Evolutionary conservation across 441 rosid species (phyloP).

Genomic region (Hura crepitans): DNA sequence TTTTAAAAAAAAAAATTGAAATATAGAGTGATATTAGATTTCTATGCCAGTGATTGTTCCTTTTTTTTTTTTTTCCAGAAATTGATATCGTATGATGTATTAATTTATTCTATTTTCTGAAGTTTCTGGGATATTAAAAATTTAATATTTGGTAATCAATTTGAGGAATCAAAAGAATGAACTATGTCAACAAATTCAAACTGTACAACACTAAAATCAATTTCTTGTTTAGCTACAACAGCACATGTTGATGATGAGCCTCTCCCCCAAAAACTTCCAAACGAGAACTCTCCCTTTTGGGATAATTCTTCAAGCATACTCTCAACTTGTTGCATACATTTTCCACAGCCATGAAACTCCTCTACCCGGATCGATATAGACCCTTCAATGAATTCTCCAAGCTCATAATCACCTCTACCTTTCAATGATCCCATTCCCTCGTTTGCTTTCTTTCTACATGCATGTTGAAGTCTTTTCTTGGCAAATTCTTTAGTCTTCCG

Average conservation of each 20-base stretch:
- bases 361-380: conserved; percentile 28
- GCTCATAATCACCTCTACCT: conserved; percentile 9
- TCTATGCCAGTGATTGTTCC: no score
- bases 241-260: conserved; percentile 19
- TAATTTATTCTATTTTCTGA: no score
- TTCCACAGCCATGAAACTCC: conserved; percentile 25
- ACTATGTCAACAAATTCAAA: conserved; percentile 40
- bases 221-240: conserved; percentile 23
- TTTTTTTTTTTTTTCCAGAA: no score
- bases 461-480: conserved; percentile 42
- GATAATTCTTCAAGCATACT: conserved; percentile 48
- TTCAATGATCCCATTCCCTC: conserved; percentile 8
- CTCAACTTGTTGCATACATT: conserved; percentile 59
- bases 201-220: conserved; percentile 37
- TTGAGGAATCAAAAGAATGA: conserved; percentile 3
- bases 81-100: no score
- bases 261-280: conserved; percentile 85
- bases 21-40: no score
- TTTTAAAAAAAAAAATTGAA: no score
- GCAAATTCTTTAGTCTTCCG: conserved; percentile 46
- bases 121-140: no score
- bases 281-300: conserved; percentile 59
- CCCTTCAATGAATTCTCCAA: conserved; percentile 25
- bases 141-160: conserved; percentile 5
- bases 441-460: conserved; percentile 23